Base-by-base conservation (phyloP, 1,284 basidiomycete genomes). In the Sporisorium sorghi region DNA sequence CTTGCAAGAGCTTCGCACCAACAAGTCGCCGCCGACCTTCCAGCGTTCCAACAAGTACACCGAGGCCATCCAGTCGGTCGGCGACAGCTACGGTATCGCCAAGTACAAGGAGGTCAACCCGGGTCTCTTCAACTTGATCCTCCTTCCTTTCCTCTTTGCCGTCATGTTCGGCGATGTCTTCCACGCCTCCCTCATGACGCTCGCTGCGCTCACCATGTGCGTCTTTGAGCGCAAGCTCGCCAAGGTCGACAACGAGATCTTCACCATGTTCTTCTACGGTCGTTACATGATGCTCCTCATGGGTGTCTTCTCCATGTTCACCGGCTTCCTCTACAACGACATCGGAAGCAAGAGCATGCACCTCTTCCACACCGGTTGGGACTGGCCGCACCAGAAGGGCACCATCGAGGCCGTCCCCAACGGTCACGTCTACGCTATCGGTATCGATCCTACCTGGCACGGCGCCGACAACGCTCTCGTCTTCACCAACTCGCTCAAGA, bases 81-180 rank as follows among this genome's bases (percentile, higher is more conserved):
- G 99, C 89, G 96, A 99, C 86, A 92, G 92, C 58, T 99, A 99
- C 84, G 97, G 96, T 82, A 90, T 93, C 57, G 93, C 94, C 12
- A 90, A 90, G 2, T 99, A 99, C 86, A 93, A 97, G 85, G 97
- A 99, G 86, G 91, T 95, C 85, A 99, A 99, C 85, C 96, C 97
- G 11, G 97, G 96, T 75, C 87, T 99, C 40, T 96, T 94, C 85
- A 93, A 94, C 4, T 89, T 97, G 79, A 89, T 94, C 83, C 96
- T 94, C 2, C 97, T 97, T 89, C 97, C 97, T 0, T 99, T 99
- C 90, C 87, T 99, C 79, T 99, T 99, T 81, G 96, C 95, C 12
- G 93, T 98, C 87, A 99, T 99, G 96, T 99, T 99, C 85, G 97
- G 96, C 83, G 96, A 99, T 85, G 92, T 99, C 83, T 97, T 97